Base-by-base conservation (phyloP, 192 early-diverging fungal species). In the Lobosporangium transversale region DNA sequence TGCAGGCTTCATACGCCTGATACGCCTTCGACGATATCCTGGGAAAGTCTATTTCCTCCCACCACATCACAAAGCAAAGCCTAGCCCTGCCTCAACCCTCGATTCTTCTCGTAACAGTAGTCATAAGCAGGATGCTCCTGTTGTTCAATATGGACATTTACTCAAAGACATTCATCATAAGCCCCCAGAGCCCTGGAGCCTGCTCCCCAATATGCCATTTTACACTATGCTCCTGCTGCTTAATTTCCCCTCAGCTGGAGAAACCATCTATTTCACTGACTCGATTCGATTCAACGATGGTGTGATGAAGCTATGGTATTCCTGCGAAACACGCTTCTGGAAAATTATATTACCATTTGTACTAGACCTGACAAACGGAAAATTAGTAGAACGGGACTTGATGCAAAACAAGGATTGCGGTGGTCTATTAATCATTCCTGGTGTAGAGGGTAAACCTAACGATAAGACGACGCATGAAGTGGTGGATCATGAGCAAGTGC, bases 31-130 rank as follows among this genome's bases (percentile, higher is more conserved):
- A 18, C 73, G 73, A 11, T 76, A 76, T 14, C 53, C 73, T 0
- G 73, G 73, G 55, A 76, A 67, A 21, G 53, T 76, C 20, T 76
- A 76, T n/a, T 45, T 67, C 6, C 35, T 76, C 15, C 73, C 73
- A 3, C 73, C 73, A 26, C 32, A 33, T 48, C 47, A 62, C 48
- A 36, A 57, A 2, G 21, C 42, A 23, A 9, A 47, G 7, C n/a
- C n/a, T 21, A 23, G 17, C 53, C 2, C 33, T 49, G 10, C 31
- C 33, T 6, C 58, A 58, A 51, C n/a, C n/a, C n/a, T n/a, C n/a
- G n/a, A n/a, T n/a, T n/a, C n/a, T n/a, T n/a, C n/a, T n/a, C n/a
- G 29, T 54, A 8, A 30, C 73, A 29, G 49, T 59, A 2, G 23
- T n/a, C n/a, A n/a, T 49, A 6, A 36, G 0, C 43, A 12, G 17